phyloP scores from a whole-genome alignment of 257 asterid species.

The Orobanche coerulescens region DNA sequence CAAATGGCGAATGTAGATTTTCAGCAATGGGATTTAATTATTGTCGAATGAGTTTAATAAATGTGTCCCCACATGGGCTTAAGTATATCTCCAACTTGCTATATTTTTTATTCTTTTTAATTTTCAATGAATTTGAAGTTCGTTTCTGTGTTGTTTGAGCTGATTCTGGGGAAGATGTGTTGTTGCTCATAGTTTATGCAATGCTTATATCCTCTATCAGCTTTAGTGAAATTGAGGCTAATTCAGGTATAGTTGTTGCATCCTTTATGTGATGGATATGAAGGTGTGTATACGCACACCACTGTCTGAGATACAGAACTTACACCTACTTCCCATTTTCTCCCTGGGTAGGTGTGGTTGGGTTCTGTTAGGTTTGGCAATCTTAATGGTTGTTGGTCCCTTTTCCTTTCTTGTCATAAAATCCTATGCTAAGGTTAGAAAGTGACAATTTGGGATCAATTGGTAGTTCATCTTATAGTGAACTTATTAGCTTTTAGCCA shows the following conservation, averaged over 20 bases:
- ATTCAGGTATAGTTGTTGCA: constrained; percentile 19
- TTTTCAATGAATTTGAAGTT: not conserved
- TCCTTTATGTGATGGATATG: constrained; percentile 9
- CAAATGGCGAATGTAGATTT: not conserved
- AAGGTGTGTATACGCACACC: not conserved
- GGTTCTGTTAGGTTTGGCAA: constrained; percentile 26
- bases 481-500: constrained; percentile 14
- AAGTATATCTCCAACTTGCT: too few species aligned
- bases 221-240: constrained; percentile 18
- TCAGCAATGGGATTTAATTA: not conserved
- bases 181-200: constrained; percentile 21
- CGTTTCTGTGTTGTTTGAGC: constrained; percentile 2
- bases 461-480: constrained; percentile 21
- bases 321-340: constrained; percentile 16
- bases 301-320: not conserved
- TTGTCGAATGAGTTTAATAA: not conserved
- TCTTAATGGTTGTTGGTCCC: not conserved
- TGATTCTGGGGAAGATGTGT: constrained; percentile 7
- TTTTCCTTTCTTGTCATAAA: not conserved
- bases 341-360: constrained; percentile 29
- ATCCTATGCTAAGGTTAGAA: not conserved
- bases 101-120: too few species aligned
- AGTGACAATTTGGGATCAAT: constrained; percentile 9
- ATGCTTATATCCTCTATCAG: constrained; percentile 21
- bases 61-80: too few species aligned